Evolutionary conservation across 225 moss, liverwort and hornwort species (phyloP).

Genomic region (Rhytidiadelphus loreus): DNA sequence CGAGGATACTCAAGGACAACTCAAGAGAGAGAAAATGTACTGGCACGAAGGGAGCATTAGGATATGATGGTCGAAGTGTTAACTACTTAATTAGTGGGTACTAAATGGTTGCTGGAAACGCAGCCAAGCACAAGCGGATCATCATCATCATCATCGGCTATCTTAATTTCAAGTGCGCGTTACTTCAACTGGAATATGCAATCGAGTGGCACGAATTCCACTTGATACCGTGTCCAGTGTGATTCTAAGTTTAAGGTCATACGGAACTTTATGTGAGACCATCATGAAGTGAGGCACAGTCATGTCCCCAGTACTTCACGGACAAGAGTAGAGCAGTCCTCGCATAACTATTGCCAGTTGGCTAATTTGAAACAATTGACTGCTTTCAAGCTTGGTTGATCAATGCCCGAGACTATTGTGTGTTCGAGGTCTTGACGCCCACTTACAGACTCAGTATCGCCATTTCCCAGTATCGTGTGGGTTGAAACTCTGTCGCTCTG

Average conservation of each 20-base stretch:
- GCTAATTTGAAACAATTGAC: neutral
- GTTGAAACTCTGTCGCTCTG: neutral
- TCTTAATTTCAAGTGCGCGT: neutral
- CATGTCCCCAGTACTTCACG: neutral
- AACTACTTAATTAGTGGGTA: neutral
- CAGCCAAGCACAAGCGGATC: neutral
- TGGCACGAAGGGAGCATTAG: neutral
- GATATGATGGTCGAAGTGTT: neutral
- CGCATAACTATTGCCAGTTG: neutral
- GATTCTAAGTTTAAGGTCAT: neutral
- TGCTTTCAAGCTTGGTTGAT: neutral
- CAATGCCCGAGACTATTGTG: neutral
- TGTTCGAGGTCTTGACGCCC: neutral
- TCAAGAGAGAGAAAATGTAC: neutral
- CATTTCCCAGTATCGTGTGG: neutral
- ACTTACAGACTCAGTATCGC: neutral
- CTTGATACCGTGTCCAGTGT: neutral
- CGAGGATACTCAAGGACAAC: neutral
- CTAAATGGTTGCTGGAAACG: neutral
- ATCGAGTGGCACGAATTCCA: neutral
- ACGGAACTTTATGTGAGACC: neutral
- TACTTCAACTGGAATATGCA: neutral
- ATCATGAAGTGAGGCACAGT: neutral
- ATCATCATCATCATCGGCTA: neutral
- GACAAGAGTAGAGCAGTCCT: neutral